Percentiles rank a stretch among this genome's conserved stretches.
phyloP scores from a whole-genome alignment of 306 rosid species.

The Cucurbita maxima region DNA sequence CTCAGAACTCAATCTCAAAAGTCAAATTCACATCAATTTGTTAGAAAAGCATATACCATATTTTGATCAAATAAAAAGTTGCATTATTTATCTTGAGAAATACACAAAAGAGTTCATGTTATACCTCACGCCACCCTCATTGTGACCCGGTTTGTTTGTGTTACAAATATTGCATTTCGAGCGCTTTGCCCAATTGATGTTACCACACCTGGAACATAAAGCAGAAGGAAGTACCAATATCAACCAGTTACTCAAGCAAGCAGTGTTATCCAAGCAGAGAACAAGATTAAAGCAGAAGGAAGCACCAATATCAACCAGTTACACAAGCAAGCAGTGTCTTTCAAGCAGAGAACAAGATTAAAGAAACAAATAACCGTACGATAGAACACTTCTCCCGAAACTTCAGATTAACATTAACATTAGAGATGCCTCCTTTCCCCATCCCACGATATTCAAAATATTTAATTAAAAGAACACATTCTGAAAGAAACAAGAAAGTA shows the following conservation, averaged over 20 bases:
- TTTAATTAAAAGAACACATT: background rate
- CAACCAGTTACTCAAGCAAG: slow-evolving; percentile 7
- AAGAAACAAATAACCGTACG: background rate
- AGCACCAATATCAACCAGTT: slow-evolving; percentile 11
- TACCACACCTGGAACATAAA: slow-evolving; percentile 64
- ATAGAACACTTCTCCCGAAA: background rate
- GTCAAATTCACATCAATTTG: background rate
- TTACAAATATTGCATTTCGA: slow-evolving; percentile 92
- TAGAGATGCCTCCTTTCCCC: background rate
- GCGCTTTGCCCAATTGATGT: slow-evolving; percentile 98
- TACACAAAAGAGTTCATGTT: background rate
- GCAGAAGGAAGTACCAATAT: slow-evolving; percentile 5
- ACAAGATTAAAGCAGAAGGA: background rate
- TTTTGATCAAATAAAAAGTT: background rate
- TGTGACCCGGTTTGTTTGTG: slow-evolving; percentile 89
- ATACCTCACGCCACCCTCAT: slow-evolving; percentile 97
- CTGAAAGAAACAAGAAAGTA: background rate
- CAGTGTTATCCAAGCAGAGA: background rate
- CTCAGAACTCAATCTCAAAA: background rate
- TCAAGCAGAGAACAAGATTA: background rate
- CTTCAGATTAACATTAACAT: background rate
- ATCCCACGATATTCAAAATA: background rate
- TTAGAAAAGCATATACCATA: background rate
- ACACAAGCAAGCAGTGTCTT: slow-evolving; percentile 2
- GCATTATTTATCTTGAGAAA: background rate